These are phyloP conservation scores for Aurinia saxatilis DNA, from an alignment of 345 rosid genomes.

Conservation along the genomic window DNA sequence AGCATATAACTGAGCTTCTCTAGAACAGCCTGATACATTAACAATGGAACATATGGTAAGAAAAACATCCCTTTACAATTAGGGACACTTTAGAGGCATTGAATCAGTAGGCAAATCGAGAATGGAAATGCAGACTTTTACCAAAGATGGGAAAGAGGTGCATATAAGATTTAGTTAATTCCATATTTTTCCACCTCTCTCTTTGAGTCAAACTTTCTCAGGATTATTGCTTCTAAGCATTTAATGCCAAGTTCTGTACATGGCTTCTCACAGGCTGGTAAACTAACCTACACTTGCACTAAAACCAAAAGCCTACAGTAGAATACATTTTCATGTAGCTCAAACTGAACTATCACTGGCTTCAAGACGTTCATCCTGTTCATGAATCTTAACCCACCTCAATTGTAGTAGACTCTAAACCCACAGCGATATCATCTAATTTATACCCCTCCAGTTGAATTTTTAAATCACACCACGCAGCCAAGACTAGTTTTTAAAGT, in stretches of 20 bases:
- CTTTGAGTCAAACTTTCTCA: slow-evolving; percentile 2
- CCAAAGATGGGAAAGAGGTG: neutral
- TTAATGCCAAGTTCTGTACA: slow-evolving; percentile 13
- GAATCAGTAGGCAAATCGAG: neutral
- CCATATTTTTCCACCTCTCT: neutral
- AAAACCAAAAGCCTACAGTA: slow-evolving; percentile 2
- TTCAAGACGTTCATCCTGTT: neutral
- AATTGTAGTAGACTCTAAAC: neutral
- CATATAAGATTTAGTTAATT: neutral
- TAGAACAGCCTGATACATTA: slow-evolving; percentile 80
- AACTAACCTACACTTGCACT: slow-evolving; percentile 2
- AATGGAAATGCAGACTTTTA: neutral
- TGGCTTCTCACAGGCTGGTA: slow-evolving; percentile 7
- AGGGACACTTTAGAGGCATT: neutral
- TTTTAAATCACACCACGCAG: neutral
- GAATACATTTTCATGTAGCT: slow-evolving; percentile 1
- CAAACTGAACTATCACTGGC: slow-evolving; percentile 1
- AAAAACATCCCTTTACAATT: slow-evolving; percentile 7
- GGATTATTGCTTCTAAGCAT: neutral
- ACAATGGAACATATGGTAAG: slow-evolving; percentile 19
- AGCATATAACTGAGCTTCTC: slow-evolving; percentile 98
- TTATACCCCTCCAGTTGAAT: neutral
- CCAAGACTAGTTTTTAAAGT: neutral
- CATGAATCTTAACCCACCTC: neutral
- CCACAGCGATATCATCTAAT: slow-evolving; percentile 5